Conservation (phyloP, 2,329 filamentous ascomycete species). For the Fusarium nurragi region DNA sequence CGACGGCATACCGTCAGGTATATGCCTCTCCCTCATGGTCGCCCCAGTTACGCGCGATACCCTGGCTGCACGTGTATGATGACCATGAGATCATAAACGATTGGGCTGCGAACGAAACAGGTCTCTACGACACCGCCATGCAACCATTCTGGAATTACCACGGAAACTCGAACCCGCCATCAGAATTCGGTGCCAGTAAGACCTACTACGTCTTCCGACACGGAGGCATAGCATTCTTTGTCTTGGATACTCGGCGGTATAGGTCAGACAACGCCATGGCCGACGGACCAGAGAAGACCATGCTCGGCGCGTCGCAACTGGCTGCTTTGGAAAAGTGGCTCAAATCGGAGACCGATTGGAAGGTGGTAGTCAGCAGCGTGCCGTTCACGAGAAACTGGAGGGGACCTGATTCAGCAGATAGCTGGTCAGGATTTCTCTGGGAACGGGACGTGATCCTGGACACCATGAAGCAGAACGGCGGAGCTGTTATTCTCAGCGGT, state of each 20-base stretch:
- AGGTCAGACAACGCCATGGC: neutral
- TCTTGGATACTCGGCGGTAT: neutral
- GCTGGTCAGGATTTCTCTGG: neutral
- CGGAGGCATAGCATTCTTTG: neutral
- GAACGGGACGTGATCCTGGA: neutral
- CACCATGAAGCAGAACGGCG: neutral
- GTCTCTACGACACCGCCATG: neutral
- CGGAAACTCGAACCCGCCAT: neutral
- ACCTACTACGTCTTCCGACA: neutral
- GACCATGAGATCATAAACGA: slow-evolving; percentile 2
- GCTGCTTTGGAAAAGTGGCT: neutral
- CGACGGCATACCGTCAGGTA: neutral
- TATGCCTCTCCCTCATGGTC: neutral
- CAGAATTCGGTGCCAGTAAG: neutral
- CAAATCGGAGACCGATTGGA: neutral
- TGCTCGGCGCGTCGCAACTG: neutral
- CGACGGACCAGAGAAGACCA: neutral
- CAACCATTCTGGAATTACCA: neutral
- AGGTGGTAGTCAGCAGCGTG: neutral
- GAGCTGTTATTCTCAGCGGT: neutral
- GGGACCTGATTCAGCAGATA: neutral
- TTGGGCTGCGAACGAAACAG: neutral
- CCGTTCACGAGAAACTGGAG: neutral
- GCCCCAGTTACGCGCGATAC: neutral
- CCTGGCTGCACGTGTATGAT: neutral